phyloP scores from a whole-genome alignment of 331 rosid genomes.

The Erythrophleum ivorense region DNA sequence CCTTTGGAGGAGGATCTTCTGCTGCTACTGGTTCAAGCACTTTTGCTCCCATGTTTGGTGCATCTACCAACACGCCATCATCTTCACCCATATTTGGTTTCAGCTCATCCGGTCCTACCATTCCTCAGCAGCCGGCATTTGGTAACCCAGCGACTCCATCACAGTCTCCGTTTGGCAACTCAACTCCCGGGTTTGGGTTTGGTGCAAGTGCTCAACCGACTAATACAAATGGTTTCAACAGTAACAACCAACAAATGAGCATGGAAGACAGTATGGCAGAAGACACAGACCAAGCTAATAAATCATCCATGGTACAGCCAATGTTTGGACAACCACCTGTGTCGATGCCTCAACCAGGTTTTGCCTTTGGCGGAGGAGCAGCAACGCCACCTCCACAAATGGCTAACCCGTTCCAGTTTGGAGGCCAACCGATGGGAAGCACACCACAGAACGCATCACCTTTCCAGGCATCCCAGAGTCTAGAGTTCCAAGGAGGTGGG shows the following conservation, averaged over 20 bases:
- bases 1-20: conserved; percentile 48
- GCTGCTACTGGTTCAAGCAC: conserved; percentile 44
- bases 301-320: conserved; percentile 43
- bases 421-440: conserved; percentile 56
- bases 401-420: conserved; percentile 60
- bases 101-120: conserved; percentile 50
- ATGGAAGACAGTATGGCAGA: conserved; percentile 97
- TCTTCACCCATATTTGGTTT: conserved; percentile 61
- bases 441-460: conserved; percentile 64
- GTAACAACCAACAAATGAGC: conserved; percentile 67
- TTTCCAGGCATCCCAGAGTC: conserved; percentile 71
- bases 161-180: too few relatives aligned
- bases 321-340: conserved; percentile 63
- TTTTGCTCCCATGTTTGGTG: conserved; percentile 54
- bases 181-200: too few relatives aligned
- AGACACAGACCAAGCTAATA: conserved; percentile 67
- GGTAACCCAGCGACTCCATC: too few relatives aligned
- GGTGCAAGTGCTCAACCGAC: too few relatives aligned
- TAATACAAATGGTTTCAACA: too few relatives aligned
- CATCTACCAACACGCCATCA: conserved; percentile 56
- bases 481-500: conserved; percentile 60
- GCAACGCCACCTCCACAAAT: conserved; percentile 45
- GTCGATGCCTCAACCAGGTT: conserved; percentile 48
- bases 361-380: conserved; percentile 58
- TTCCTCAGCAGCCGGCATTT: conserved; percentile 58